Base-by-base conservation (phyloP, 192 early-diverging fungal species). In the Anaeromyces robustus region DNA sequence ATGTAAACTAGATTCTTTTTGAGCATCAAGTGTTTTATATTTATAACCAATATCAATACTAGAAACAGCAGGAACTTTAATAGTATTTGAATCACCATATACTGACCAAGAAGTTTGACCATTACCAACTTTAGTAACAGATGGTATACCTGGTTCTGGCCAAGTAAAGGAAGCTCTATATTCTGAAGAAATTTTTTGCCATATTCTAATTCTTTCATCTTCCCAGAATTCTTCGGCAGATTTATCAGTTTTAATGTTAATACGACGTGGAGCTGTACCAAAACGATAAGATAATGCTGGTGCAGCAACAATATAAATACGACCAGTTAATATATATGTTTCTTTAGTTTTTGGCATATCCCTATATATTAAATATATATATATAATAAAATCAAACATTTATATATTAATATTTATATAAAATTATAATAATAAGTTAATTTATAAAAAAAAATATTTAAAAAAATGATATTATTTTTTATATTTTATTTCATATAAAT, bases 261-360 rank as follows among this genome's bases (percentile, higher is more conserved):
- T 80, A 41, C 87, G 52, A 29, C 78, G 86, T 2, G 92, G 92
- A 3, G 89, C 85, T 0, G 91, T 37, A 16, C 87, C 87, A 87
- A 85, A 92, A 87, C 81, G 92, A 85, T 78, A 91, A 86, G 82
- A 94, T 89, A 86, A 88, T 85, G 80, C 87, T 0, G 93, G 91
- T n/a, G 93, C 86, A 2, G 90, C 88, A 26, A 88, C 87, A 79
- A 94, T 92, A 81, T 92, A 94, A 41, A 93, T 87, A 78, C 92
- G 87, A 59, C 93, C 93, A 2, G 87, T 84, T 29, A 94, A 83
- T 32, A 89, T 88, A 81, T 90, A 94, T 34, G 89, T 87, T 59
- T 94, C 93, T 78, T 89, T 86, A 6, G 91, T 87, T 77, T 88
- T 92, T 43, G 91, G 90, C 92, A 93, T 92, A 30, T 85, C 87